Evolutionary conservation across 2,329 filamentous ascomycete species (phyloP).

Genomic region (Fragosphaeria purpurea): DNA sequence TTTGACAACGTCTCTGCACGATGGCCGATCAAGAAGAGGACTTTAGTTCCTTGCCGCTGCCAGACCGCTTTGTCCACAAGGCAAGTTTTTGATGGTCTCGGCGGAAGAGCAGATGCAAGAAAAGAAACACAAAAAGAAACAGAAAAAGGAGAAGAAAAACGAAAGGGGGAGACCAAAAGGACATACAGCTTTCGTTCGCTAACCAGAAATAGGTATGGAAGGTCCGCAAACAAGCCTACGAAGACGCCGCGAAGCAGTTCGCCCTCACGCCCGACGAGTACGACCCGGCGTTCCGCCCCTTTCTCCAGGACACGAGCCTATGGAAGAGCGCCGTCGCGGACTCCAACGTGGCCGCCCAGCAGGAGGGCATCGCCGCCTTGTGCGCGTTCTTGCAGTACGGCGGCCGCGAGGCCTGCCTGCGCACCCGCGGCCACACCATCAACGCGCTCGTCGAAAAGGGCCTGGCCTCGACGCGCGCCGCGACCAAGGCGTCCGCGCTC

Average conservation of each 20-base stretch:
- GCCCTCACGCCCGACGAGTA: constrained; percentile 74
- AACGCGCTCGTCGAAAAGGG: constrained; percentile 83
- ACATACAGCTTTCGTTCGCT: background rate
- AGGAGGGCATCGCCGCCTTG: constrained; percentile 79
- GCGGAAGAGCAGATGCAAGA: background rate
- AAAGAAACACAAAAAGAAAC: too few species aligned
- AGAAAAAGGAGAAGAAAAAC: background rate
- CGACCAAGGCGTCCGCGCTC: constrained; percentile 75
- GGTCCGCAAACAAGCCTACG: constrained; percentile 88
- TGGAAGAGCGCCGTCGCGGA: constrained; percentile 92
- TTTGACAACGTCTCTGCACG: background rate
- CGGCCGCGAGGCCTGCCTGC: constrained; percentile 65
- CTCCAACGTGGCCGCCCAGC: constrained; percentile 92
- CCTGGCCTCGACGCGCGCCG: constrained; percentile 74
- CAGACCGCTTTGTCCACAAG: constrained; percentile 78
- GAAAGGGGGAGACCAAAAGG: too few species aligned
- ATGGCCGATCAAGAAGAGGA: constrained; percentile 84
- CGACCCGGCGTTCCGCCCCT: constrained; percentile 78
- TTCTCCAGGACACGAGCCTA: constrained; percentile 70
- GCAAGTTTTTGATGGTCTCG: constrained; percentile 25
- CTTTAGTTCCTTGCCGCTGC: constrained; percentile 65
- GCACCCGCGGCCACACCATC: constrained; percentile 68
- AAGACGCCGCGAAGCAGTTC: constrained; percentile 83
- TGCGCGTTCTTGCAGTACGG: constrained; percentile 91
- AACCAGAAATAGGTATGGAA: constrained; percentile 65